These are phyloP conservation scores for Metschnikowia similis DNA, from an alignment of 805 yeast species.

Conservation along the genomic window DNA sequence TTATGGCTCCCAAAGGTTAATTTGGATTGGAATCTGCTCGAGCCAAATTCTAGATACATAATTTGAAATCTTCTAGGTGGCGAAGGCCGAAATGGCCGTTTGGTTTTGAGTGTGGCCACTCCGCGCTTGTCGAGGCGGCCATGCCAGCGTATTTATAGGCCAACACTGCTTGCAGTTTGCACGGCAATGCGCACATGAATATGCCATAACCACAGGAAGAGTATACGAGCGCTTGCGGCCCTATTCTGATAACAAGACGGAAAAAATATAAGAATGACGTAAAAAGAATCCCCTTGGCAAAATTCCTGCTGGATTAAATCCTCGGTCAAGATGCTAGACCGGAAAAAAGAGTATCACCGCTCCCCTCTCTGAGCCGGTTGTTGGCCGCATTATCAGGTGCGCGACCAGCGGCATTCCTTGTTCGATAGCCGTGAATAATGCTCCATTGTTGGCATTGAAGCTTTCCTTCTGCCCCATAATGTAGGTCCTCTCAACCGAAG, in stretches of 20 bases:
- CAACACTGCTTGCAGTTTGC: background rate
- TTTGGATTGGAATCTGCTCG: no score
- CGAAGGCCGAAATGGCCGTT: background rate
- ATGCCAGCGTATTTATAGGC: background rate
- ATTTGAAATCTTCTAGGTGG: no score
- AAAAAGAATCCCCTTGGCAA: background rate
- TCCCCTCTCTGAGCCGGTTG: background rate
- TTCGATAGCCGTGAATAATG: background rate
- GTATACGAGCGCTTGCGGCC: background rate
- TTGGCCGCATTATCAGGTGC: slow-evolving; percentile 3
- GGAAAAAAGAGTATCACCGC: background rate
- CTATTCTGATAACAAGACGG: background rate
- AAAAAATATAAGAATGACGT: background rate
- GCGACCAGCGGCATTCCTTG: background rate
- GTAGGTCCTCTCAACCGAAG: background rate
- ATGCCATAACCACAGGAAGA: background rate
- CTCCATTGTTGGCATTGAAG: background rate
- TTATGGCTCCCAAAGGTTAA: no score
- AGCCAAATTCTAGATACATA: no score
- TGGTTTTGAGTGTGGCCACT: background rate
- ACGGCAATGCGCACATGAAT: background rate
- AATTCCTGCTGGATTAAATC: background rate
- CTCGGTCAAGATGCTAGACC: background rate
- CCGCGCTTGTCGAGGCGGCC: background rate
- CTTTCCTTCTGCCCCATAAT: no score